Base-by-base conservation (phyloP, 305 asterid species). In the Fraxinus baroniana region DNA sequence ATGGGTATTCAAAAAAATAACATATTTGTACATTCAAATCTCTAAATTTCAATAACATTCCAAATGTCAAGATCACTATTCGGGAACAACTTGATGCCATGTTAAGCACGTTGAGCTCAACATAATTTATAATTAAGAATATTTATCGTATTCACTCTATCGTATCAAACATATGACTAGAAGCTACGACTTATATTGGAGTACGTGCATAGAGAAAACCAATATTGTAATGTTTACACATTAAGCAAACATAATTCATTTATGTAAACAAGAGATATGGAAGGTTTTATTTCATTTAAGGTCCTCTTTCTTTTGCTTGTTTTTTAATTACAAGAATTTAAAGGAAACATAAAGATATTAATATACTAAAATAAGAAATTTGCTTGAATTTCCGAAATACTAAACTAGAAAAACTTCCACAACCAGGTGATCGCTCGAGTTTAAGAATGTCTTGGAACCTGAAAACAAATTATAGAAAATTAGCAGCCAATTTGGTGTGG, bases 371-470 rank as follows among this genome's bases (percentile, higher is more conserved):
- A 70, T 28, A 83, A 81, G 70, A 70, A 68, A 74, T 60, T 28
- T 46, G 60, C 78, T 80, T n/a, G 39, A 73, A 72, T 83, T 70
- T 41, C 82, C 80, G 39, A 28, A 64, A 8, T n/a, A 49, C 81
- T 39, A 76, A 46, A 66, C 7, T 75, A 20, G 35, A 30, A 76
- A 79, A 76, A 62, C 79, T 78, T 79, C 86, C 76, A 30, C 32
- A 37, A 30, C 26, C 80, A 36, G 30, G 68, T 76, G 18, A 66
- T 32, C 84, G 75, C 72, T 80, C 46, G 28, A 81, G 28, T 64
- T 87, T 85, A 87, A 55, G 83, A 85, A 75, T 85, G 80, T 85
- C 88, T 87, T 80, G 90, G 90, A 78, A 87, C 90, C 90, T 87
- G 90, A 57, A 78, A 85, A 78, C 26, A 33, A 52, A 2, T 66